A percentile compares a stretch with the other conserved stretches of the same genome.
Evolutionary conservation across 2,329 filamentous ascomycete species (phyloP).

Genomic region (Teratosphaeria gauchensis): DNA sequence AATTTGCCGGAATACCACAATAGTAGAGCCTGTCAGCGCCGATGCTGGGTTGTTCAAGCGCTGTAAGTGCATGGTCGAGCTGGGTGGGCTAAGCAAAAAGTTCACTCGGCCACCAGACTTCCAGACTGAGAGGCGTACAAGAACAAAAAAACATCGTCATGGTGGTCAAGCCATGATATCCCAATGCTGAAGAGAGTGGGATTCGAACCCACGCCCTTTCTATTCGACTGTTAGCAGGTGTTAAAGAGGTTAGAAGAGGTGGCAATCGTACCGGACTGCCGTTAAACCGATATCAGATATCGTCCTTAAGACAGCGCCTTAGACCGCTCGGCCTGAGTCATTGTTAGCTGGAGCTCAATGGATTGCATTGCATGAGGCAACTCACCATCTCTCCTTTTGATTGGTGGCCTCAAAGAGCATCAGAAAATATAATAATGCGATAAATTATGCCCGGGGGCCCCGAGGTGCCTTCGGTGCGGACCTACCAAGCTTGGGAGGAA

Average conservation of each 20-base stretch:
- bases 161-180: too few species aligned
- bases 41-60: too few species aligned
- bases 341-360: not conserved
- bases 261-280: conserved; percentile 12
- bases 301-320: conserved; percentile 19
- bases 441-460: not conserved
- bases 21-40: too few species aligned
- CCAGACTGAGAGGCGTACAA: too few species aligned
- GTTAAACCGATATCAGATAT: conserved; percentile 1
- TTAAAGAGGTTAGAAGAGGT: not conserved
- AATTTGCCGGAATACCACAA: too few species aligned
- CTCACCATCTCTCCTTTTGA: conserved; percentile 9
- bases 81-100: too few species aligned
- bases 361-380: not conserved
- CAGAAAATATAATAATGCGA: not conserved
- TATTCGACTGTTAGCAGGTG: not conserved
- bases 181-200: conserved; percentile 15
- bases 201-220: conserved; percentile 24
- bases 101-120: too few species aligned
- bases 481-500: too few species aligned
- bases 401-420: not conserved
- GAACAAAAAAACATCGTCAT: too few species aligned
- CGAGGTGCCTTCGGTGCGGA: not conserved
- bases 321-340: conserved; percentile 17
- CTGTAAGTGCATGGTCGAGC: too few species aligned